Base-by-base conservation (phyloP, 805 yeast genomes). In the Candida golubevii region DNA sequence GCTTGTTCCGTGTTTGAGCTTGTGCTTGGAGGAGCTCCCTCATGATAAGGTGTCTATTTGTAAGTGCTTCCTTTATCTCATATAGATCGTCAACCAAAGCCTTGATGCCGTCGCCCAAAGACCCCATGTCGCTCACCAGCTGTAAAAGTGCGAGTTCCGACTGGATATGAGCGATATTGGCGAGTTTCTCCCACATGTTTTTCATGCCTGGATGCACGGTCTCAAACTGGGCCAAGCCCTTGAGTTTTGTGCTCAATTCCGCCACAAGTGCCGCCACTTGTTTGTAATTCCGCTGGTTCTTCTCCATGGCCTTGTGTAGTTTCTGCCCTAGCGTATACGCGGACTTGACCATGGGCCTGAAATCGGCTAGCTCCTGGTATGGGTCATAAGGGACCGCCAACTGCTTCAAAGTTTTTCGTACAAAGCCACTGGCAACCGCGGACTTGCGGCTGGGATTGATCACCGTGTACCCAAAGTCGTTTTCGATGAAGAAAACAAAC, bases 21-120 rank as follows among this genome's bases (percentile, higher is more conserved):
- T 90, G 95, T 1, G 97, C 90, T 58, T 79, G 85, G 29, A 78
- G 57, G 41, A 88, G 70, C 53, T 93, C 99, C 42, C 97, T 77
- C 96, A 93, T 93, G 33, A 91, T 66, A 45, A 93, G 71, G 62
- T 93, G 96, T 47, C 99, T 75, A 65, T 91, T 90, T 0, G 99
- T 93, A 43, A 93, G 70, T 0, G 96, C 84, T 65, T 93, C 99
- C 63, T 93, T 93, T 45, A 90, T 84, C 46, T 85, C 82, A 62
- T 83, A 93, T 12, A 93, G 83, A 55, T 90, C 97, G 48, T 78
- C 77, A 4, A 80, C 69, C 27, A 88, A 68, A 55, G 77, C 70
- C 44, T 74, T 79, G 12, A 88, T 60, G 1, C 85, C 85, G 55
- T 91, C 97, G 1, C 87, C 89, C 31, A 91, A 62, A 0, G 85